These are phyloP conservation scores for Suillus clintonianus DNA, from an alignment of 768 basidiomycete genomes.

Conservation along the genomic window DNA sequence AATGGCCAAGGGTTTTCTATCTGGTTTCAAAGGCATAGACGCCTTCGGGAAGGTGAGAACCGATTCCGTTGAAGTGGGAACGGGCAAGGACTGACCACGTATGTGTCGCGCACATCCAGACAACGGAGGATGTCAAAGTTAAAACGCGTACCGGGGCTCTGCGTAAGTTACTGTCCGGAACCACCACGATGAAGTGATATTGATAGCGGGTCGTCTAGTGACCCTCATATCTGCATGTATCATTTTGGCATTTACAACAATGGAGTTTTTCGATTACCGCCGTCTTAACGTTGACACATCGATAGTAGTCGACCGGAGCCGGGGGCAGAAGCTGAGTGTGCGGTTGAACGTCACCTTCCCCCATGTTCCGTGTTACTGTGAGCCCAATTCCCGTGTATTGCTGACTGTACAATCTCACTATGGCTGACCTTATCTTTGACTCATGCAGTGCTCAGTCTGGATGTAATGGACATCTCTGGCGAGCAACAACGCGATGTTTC, in stretches of 20 bases:
- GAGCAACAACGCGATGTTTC: constrained; percentile 90
- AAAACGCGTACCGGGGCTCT: constrained; percentile 94
- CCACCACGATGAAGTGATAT: constrained; percentile 6
- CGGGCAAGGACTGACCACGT: constrained; percentile 9
- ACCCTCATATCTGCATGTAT: constrained; percentile 90
- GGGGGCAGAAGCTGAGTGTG: constrained; percentile 93
- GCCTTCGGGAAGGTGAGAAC: constrained; percentile 94
- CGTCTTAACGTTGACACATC: constrained; percentile 85
- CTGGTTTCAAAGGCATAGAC: constrained; percentile 86
- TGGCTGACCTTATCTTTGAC: not conserved
- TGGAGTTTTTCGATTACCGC: constrained; percentile 97
- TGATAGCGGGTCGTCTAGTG: constrained; percentile 49
- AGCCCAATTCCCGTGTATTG: constrained; percentile 34
- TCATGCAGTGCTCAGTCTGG: constrained; percentile 82
- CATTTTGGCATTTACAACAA: constrained; percentile 86
- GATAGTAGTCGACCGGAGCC: constrained; percentile 89
- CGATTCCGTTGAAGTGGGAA: constrained; percentile 5
- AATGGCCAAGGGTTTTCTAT: constrained; percentile 83
- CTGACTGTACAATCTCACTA: not conserved
- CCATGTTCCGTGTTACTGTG: constrained; percentile 95
- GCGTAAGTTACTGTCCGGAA: constrained; percentile 49
- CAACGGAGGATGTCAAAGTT: constrained; percentile 99
- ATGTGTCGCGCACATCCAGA: constrained; percentile 48
- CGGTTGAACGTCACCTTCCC: constrained; percentile 94
- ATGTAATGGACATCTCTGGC: constrained; percentile 98